Evolutionary conservation across 2,329 filamentous ascomycete species (phyloP).

Genomic region (Plenodomus lindquistii): DNA sequence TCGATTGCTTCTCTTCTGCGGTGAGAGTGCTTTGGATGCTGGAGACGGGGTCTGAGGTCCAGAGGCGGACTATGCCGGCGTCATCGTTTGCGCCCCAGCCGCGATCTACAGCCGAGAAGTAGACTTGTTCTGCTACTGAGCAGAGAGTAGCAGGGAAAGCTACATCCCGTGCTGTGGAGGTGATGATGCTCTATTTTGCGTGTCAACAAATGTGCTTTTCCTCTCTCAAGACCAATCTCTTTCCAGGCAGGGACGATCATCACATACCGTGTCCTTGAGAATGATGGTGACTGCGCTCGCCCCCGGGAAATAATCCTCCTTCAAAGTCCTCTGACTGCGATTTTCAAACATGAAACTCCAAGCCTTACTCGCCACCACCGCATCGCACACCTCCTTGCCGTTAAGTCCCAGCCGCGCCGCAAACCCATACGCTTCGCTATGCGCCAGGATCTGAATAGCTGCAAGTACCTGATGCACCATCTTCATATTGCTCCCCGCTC

Average conservation of each 20-base stretch:
- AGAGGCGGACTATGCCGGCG: slow-evolving; percentile 60
- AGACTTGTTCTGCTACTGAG: slow-evolving; percentile 66
- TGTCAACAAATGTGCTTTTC: slow-evolving; percentile 2
- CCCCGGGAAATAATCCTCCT: slow-evolving; percentile 54
- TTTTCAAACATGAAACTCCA: slow-evolving; percentile 62
- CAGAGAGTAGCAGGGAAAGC: slow-evolving; percentile 65
- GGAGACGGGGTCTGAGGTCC: slow-evolving; percentile 48
- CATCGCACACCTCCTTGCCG: slow-evolving; percentile 53
- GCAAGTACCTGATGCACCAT: slow-evolving; percentile 63
- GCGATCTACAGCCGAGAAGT: slow-evolving; percentile 62
- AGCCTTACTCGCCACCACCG: slow-evolving; percentile 51
- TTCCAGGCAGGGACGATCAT: neutral
- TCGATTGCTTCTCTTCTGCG: slow-evolving; percentile 30
- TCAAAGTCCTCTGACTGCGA: slow-evolving; percentile 58
- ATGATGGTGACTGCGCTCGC: slow-evolving; percentile 53
- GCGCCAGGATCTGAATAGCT: slow-evolving; percentile 60
- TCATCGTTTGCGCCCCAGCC: slow-evolving; percentile 62
- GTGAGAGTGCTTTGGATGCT: slow-evolving; percentile 30
- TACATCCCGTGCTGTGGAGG: slow-evolving; percentile 62
- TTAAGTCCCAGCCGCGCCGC: slow-evolving; percentile 59
- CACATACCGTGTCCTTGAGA: slow-evolving; percentile 49
- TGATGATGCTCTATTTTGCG: slow-evolving; percentile 63
- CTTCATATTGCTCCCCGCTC: slow-evolving; percentile 60
- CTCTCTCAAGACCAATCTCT: neutral
- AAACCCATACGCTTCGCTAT: slow-evolving; percentile 61